Evolutionary conservation across 208 protist genomes (phyloP), one percentile per base, ranked within the genome.

Genomic region (Trypanosoma avium): DNA sequence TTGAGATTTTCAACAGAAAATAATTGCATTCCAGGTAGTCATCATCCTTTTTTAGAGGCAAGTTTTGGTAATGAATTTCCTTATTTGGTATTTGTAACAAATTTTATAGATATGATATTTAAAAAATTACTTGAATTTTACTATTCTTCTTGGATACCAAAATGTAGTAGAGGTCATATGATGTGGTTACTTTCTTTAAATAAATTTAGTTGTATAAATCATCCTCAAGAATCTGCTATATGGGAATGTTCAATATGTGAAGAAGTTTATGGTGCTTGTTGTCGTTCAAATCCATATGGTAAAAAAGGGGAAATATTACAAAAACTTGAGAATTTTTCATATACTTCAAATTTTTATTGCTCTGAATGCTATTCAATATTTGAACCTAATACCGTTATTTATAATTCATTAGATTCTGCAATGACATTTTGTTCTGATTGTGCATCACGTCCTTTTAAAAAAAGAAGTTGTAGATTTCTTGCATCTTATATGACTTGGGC

Each of bases 161-260:
- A 60, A 32, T 95, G 89, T 64, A 78, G 80, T 24, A 62, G 38
- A 2, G 84, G 84, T 0, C 89, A 95, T 50, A 73, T 58, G 48
- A 65, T 95, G 67, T 88, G 70, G 73, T 73, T 95, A 12, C 29
- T 92, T 32, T 70, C 75, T 40, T 81, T 74, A 15, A 71, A 61
- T 24, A 75, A 77, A 19, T 81, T 77, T 57, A 56, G 32, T 17
- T 95, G 89, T 47, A 72, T 61, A 21, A 75, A 83, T 40, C 89
- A 95, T 67, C 48, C 62, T 15, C 38, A 61, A 17, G 59, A 86
- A 54, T 42, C 59, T 33, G 89, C 81, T 4, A 72, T 95, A 48
- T 95, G 89, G 89, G 83, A 90, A 53, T 95, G 89, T 49, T 26
- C 35, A 8, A 75, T 90, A 48, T 95, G 89, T 58, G 86, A 88